phyloP scores from a whole-genome alignment of 306 rosid species.

The Notholithocarpus densiflorus region DNA sequence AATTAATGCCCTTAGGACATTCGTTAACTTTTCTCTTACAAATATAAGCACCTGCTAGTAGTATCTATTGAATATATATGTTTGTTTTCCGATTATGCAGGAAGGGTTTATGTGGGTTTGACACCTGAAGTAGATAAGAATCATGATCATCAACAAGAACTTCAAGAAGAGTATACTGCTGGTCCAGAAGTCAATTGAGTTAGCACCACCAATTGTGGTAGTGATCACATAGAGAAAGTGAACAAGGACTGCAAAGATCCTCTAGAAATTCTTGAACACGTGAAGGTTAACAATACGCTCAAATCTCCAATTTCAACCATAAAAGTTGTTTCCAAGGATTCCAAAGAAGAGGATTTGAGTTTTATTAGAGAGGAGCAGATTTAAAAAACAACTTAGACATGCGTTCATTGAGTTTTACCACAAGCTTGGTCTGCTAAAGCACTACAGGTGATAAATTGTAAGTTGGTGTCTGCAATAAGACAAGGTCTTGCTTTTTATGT shows the following conservation, averaged over 20 bases:
- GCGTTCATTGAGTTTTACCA: slow-evolving; percentile 66
- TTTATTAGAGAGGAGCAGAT: slow-evolving; percentile 40
- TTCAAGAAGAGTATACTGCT: slow-evolving; percentile 8
- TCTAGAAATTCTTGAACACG: slow-evolving; percentile 46
- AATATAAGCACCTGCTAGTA: neutral
- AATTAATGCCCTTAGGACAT: no score
- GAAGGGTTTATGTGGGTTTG: slow-evolving; percentile 18
- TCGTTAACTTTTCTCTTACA: no score
- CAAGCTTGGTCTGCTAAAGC: slow-evolving; percentile 59
- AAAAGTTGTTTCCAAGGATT: slow-evolving; percentile 41
- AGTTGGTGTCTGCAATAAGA: neutral
- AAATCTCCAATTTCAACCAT: slow-evolving; percentile 40
- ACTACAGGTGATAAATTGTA: slow-evolving; percentile 52
- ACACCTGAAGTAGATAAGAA: slow-evolving; percentile 8
- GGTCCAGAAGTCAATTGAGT: slow-evolving; percentile 19
- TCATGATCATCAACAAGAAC: slow-evolving; percentile 16
- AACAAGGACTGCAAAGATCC: slow-evolving; percentile 23
- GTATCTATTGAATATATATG: neutral
- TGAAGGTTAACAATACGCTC: slow-evolving; percentile 36
- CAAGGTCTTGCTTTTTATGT: slow-evolving; percentile 8
- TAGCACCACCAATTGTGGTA: slow-evolving; percentile 12
- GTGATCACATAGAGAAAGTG: slow-evolving; percentile 18
- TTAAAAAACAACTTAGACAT: slow-evolving; percentile 49
- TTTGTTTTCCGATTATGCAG: slow-evolving; percentile 28
- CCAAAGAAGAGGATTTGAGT: slow-evolving; percentile 41